Percentiles rank a stretch among this genome's conserved stretches.
phyloP scores from a whole-genome alignment of 192 early-diverging fungal species.

The Neocallimastix lanati region DNA sequence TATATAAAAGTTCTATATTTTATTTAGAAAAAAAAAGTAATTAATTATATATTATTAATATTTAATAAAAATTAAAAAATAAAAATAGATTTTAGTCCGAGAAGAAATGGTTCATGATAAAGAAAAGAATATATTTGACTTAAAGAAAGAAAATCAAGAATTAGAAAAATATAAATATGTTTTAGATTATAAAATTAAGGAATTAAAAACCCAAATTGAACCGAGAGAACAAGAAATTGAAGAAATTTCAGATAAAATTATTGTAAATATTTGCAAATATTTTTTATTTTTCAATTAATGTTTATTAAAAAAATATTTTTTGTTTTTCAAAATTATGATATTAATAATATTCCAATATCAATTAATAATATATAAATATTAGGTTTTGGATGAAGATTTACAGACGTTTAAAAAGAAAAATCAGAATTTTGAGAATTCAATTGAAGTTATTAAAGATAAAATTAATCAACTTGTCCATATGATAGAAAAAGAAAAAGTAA shows the following conservation, averaged over 20 bases:
- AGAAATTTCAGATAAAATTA: conserved; percentile 27
- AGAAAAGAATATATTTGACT: conserved; percentile 28
- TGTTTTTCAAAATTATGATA: too few relatives aligned
- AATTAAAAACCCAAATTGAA: conserved; percentile 34
- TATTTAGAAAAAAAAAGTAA: too few relatives aligned
- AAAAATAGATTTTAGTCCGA: conserved; percentile 21
- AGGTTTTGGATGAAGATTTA: neutral
- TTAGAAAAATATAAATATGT: conserved; percentile 47
- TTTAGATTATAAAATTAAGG: conserved; percentile 32
- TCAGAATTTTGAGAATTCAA: neutral
- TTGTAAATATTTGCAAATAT: conserved; percentile 6
- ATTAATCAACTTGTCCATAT: neutral
- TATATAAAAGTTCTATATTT: too few relatives aligned
- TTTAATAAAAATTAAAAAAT: neutral
- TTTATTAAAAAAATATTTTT: too few relatives aligned
- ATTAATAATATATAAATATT: neutral
- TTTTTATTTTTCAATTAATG: too few relatives aligned
- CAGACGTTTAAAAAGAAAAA: neutral
- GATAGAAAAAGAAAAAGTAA: neutral
- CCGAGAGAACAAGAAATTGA: conserved; percentile 28
- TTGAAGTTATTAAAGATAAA: neutral
- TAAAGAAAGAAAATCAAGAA: conserved; percentile 42
- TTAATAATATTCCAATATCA: too few relatives aligned
- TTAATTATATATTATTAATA: too few relatives aligned
- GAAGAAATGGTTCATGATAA: conserved; percentile 38